Base-by-base conservation (phyloP, 1,284 basidiomycete species). In the Boletus smithii region DNA sequence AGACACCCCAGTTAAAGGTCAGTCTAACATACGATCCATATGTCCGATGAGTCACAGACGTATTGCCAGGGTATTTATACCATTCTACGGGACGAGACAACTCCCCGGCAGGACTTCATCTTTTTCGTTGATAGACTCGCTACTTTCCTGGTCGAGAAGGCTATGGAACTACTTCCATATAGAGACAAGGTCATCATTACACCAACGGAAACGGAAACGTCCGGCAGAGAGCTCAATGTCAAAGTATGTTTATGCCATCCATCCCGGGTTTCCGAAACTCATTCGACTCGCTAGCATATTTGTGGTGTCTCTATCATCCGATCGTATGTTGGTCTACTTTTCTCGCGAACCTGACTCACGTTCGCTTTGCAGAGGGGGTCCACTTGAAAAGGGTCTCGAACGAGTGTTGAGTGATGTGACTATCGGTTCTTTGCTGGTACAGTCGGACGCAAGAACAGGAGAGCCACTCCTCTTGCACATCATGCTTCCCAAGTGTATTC, bases 401-500 rank as follows among this genome's bases (percentile, higher is more conserved):
- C 76, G 94, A 22, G 93, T 95, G 5, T 81, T 97, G 46, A 85
- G 88, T 37, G 88, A 97, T 58, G 88, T 91, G 3, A 81, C 88
- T 0, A 77, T 97, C 17, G 95, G 95, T 24, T 91, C 90, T 1
- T 73, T 98, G 36, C 77, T 98, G 29, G 91, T 99, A 44, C 91
- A 98, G 67, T 90, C 91, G 0, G 90, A 95, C 56, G 79, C 80
- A 4, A 76, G 73, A 53, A 87, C 88, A 3, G 92, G 91, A 31
- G 95, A 98, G 63, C 94, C 95, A 0, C 71, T 97, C 6, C 75
- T 98, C 26, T 79, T 97, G 49, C 87, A 94, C 57, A 77, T 81
- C 42, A 82, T 81, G 70, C 78, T 98, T 13, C 95, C 95, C 0
- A 63, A 74, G 2, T 83, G 73, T 58, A 67, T 97, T 44, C 85